Percentiles rank a stretch among this genome's conserved stretches.
phyloP scores from a whole-genome alignment of 305 asterid genomes.

The Coffea humblotiana region DNA sequence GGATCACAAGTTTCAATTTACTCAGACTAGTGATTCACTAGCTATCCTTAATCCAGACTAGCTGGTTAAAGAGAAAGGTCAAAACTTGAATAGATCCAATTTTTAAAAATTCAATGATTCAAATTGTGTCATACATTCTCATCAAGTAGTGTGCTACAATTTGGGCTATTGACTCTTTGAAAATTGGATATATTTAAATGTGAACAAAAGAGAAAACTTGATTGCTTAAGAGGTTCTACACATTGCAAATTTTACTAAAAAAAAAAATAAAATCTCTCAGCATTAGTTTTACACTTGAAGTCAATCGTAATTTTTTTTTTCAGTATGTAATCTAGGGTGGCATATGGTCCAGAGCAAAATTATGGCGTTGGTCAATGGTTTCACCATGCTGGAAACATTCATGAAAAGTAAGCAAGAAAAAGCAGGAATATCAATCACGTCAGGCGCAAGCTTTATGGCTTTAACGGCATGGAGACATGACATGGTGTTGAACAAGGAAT shows the following conservation, averaged over 20 bases:
- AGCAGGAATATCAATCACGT: not conserved
- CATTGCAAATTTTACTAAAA: not conserved
- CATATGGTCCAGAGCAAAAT: not conserved
- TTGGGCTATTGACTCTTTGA: too few relatives aligned
- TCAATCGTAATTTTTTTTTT: not conserved
- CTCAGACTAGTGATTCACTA: not conserved
- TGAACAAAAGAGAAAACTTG: not conserved
- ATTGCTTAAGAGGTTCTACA: not conserved
- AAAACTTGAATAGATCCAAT: too few relatives aligned
- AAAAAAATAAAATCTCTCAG: not conserved
- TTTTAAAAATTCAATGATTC: too few relatives aligned
- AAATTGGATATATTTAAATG: too few relatives aligned
- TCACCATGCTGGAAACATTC: not conserved
- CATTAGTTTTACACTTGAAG: not conserved
- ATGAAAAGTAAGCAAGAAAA: not conserved
- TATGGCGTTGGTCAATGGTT: not conserved
- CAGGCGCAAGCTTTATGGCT: not conserved
- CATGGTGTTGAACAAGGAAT: conserved; percentile 1
- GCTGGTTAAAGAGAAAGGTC: not conserved
- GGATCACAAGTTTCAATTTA: too few relatives aligned
- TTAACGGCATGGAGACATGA: not conserved
- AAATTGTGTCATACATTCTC: too few relatives aligned
- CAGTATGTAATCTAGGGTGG: not conserved
- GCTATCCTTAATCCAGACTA: not conserved
- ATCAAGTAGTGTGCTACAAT: too few relatives aligned